phyloP scores from a whole-genome alignment of 1,139 yeast species.

The Hyphopichia wangnamkhiaoensis region DNA sequence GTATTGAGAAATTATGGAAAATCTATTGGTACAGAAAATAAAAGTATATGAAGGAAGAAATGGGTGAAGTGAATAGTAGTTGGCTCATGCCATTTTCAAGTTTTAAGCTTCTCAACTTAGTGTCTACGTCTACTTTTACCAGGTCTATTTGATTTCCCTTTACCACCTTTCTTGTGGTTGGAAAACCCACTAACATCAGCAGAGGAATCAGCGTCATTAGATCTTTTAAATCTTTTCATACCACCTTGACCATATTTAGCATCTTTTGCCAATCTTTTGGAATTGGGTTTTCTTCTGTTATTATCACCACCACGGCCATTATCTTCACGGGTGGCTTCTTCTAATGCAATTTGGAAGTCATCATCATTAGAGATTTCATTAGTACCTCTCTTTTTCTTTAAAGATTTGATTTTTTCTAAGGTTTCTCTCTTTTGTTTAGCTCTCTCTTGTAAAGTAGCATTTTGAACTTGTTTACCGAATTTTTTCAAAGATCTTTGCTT shows the following conservation, averaged over 20 bases:
- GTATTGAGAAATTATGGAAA: too few species aligned
- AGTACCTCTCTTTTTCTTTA: slow-evolving; percentile 83
- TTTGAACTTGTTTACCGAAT: slow-evolving; percentile 96
- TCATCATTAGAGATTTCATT: slow-evolving; percentile 67
- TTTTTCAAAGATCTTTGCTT: slow-evolving; percentile 94
- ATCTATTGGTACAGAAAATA: neutral
- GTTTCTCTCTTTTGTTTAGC: slow-evolving; percentile 93
- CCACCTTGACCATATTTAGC: slow-evolving; percentile 69
- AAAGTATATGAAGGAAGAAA: neutral
- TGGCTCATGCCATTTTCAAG: neutral
- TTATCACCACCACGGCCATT: slow-evolving; percentile 35
- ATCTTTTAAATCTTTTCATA: slow-evolving; percentile 69
- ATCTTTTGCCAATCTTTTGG: slow-evolving; percentile 67
- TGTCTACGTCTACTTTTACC: slow-evolving; percentile 68
- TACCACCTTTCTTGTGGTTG: slow-evolving; percentile 47
- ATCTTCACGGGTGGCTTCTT: slow-evolving; percentile 70
- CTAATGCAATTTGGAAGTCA: slow-evolving; percentile 75
- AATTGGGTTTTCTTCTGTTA: slow-evolving; percentile 56
- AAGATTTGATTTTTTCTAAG: slow-evolving; percentile 82
- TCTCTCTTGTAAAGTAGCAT: slow-evolving; percentile 90
- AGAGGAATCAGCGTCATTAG: slow-evolving; percentile 74
- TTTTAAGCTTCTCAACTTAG: slow-evolving; percentile 4
- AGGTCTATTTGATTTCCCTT: slow-evolving; percentile 54
- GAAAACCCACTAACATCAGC: slow-evolving; percentile 69
- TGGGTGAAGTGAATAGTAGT: neutral